phyloP scores from a whole-genome alignment of 164 flowering plant species.

The Nymphaea thermarum region DNA sequence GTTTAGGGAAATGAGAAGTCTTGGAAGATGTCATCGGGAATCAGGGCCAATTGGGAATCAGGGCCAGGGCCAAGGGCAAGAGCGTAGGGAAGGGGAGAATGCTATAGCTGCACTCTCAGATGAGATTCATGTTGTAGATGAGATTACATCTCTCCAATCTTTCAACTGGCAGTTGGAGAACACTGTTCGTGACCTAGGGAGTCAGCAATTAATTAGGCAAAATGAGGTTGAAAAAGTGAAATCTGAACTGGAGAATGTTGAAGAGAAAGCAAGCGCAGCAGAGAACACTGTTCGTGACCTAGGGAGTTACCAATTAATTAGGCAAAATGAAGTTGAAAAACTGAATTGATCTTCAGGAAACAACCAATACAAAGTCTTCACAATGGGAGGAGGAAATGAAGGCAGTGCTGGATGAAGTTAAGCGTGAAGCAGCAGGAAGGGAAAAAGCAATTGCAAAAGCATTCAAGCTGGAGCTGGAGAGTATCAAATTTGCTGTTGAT shows the following conservation, averaged over 20 bases:
- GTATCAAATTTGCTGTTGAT: constrained; percentile 31
- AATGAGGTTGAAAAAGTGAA: constrained; percentile 31
- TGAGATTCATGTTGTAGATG: constrained; percentile 23
- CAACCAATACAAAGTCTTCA: constrained; percentile 14
- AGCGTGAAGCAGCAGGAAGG: constrained; percentile 34
- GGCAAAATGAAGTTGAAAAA: too few relatives aligned
- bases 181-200: constrained; percentile 24
- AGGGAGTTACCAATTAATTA: too few relatives aligned
- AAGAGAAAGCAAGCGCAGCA: constrained; percentile 21
- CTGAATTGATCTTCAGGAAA: constrained; percentile 38
- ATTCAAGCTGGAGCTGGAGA: constrained; percentile 38
- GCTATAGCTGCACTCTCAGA: constrained; percentile 18
- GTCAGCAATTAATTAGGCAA: constrained; percentile 23
- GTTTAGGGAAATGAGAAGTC: too few relatives aligned
- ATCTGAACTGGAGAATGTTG: constrained; percentile 28
- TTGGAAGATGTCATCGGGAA: too few relatives aligned
- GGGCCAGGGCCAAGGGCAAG: too few relatives aligned
- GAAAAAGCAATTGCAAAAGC: constrained; percentile 25
- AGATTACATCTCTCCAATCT: constrained; percentile 25
- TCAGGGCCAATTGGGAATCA: too few relatives aligned
- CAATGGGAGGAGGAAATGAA: constrained; percentile 37
- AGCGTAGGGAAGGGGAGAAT: too few relatives aligned
- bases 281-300: constrained; percentile 33
- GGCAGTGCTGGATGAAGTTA: constrained; percentile 36
- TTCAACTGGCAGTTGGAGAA: constrained; percentile 28